These are phyloP conservation scores for Xylaria sp. DNA, from an alignment of 2,329 filamentous ascomycete genomes.

Conservation along the genomic window DNA sequence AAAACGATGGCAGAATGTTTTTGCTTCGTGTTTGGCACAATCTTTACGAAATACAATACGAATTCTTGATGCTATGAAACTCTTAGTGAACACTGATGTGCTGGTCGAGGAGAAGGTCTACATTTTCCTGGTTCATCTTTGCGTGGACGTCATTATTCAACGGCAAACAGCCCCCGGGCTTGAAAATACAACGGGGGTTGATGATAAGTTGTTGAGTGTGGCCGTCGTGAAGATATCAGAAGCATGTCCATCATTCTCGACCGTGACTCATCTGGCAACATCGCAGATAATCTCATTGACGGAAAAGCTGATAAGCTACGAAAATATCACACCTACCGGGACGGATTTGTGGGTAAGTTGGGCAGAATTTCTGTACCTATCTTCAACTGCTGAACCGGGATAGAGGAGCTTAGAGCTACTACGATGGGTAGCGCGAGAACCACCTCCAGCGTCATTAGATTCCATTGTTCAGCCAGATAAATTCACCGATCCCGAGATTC, in stretches of 20 bases:
- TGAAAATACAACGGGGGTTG: slow-evolving; percentile 45
- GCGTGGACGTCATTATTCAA: slow-evolving; percentile 54
- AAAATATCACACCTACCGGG: slow-evolving; percentile 48
- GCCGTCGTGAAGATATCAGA: slow-evolving; percentile 55
- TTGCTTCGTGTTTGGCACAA: slow-evolving; percentile 49
- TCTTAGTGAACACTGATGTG: slow-evolving; percentile 29
- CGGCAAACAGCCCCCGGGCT: slow-evolving; percentile 47
- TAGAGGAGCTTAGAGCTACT: slow-evolving; percentile 50
- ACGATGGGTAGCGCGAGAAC: slow-evolving; percentile 41
- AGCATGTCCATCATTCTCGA: slow-evolving; percentile 48
- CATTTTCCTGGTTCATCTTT: slow-evolving; percentile 56
- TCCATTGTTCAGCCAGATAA: slow-evolving; percentile 38
- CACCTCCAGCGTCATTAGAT: slow-evolving; percentile 39
- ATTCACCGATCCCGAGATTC: slow-evolving; percentile 46
- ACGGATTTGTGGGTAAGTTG: slow-evolving; percentile 58
- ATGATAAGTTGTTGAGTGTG: slow-evolving; percentile 52
- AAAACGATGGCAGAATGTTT: slow-evolving; percentile 51
- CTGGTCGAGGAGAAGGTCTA: slow-evolving; percentile 52
- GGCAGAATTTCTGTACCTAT: slow-evolving; percentile 27
- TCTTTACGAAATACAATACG: slow-evolving; percentile 51
- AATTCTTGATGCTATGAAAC: slow-evolving; percentile 18
- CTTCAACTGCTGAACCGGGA: slow-evolving; percentile 39
- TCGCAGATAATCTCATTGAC: slow-evolving; percentile 59
- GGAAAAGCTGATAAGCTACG: slow-evolving; percentile 51
- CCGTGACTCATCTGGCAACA: slow-evolving; percentile 55